phyloP scores from a whole-genome alignment of 2,329 filamentous ascomycete genomes.

The Aspergillus udagawae region DNA sequence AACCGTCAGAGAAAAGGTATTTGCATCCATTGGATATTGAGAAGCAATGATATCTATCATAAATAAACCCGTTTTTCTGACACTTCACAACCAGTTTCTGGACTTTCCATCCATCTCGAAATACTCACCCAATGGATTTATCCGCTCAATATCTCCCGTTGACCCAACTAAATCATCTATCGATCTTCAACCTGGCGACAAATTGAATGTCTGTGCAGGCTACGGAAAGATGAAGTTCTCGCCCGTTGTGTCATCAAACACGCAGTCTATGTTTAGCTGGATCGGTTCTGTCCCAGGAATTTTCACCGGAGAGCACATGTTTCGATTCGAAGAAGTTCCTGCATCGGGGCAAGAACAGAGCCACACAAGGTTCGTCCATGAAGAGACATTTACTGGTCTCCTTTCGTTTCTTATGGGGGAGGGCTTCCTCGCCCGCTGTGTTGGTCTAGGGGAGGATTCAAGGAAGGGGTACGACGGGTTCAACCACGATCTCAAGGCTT shows the following conservation, averaged over 20 bases:
- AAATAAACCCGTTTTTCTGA: background rate
- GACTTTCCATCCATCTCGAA: conserved; percentile 5
- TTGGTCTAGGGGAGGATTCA: background rate
- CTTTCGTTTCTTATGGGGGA: conserved; percentile 6
- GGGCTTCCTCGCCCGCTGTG: background rate
- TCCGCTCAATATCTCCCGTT: background rate
- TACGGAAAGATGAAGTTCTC: conserved; percentile 8
- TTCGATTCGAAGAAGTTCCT: conserved; percentile 2
- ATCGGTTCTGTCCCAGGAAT: conserved; percentile 1
- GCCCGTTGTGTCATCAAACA: background rate
- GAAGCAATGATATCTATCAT: background rate
- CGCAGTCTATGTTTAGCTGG: conserved; percentile 1
- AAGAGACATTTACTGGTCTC: conserved; percentile 6
- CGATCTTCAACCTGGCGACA: conserved; percentile 4
- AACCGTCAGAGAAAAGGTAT: conserved; percentile 7
- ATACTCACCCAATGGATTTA: conserved; percentile 5
- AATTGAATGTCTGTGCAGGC: background rate
- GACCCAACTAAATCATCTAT: background rate
- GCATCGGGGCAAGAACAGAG: background rate
- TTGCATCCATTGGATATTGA: background rate
- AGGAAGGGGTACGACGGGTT: conserved; percentile 1
- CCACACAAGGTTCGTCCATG: conserved; percentile 4
- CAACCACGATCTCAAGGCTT: conserved; percentile 5
- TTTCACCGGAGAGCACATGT: conserved; percentile 5
- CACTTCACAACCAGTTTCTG: conserved; percentile 2